Conservation (phyloP, 768 basidiomycete genomes). For the Lentinula sp. region DNA sequence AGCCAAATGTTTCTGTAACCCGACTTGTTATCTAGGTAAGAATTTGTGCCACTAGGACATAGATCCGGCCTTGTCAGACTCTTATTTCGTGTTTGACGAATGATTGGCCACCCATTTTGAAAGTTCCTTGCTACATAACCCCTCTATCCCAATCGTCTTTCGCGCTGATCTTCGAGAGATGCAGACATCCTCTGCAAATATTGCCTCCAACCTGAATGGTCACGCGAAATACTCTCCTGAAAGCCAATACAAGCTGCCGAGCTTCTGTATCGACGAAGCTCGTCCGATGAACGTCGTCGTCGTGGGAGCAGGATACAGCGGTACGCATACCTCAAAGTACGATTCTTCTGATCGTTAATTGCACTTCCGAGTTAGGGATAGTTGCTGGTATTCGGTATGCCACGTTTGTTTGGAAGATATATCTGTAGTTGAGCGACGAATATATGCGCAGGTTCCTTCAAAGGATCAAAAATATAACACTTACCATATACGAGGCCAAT, state of each 20-base stretch:
- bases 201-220: background rate
- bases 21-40: too few species aligned
- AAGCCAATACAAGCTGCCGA: conserved; percentile 21
- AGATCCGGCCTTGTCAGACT: background rate
- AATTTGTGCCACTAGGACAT: background rate
- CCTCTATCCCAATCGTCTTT: background rate
- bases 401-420: background rate
- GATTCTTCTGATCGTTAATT: background rate
- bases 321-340: too few species aligned
- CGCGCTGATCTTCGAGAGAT: background rate
- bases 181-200: background rate
- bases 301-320: conserved; percentile 57
- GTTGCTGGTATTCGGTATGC: conserved; percentile 49
- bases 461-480: conserved; percentile 42
- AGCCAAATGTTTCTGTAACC: background rate
- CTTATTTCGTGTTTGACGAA: background rate
- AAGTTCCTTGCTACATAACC: background rate
- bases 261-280: conserved; percentile 46
- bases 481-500: conserved; percentile 56
- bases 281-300: conserved; percentile 48
- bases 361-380: conserved; percentile 26
- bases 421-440: background rate
- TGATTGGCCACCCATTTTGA: background rate
- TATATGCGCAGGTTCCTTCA: conserved; percentile 37
- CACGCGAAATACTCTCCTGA: background rate